Evolutionary conservation across 2,329 filamentous ascomycete genomes (phyloP).

Genomic region (Massarina eburnea): DNA sequence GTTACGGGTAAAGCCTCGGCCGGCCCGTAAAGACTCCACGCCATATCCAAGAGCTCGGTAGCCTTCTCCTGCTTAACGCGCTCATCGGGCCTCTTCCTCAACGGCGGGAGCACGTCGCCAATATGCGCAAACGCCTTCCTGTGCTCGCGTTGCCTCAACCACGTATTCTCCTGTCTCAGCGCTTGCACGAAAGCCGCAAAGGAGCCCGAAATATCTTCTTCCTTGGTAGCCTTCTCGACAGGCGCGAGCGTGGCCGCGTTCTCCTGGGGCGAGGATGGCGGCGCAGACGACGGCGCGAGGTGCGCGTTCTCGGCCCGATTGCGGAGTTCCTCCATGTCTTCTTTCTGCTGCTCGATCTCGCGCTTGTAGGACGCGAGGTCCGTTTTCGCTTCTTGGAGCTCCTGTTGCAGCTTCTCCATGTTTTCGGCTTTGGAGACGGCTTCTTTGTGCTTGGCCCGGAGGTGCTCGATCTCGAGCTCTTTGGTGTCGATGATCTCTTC

Average conservation of each 20-base stretch:
- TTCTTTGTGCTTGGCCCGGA: conserved; percentile 63
- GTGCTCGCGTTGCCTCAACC: conserved; percentile 18
- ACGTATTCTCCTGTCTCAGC: conserved; percentile 19
- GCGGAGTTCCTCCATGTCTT: neutral
- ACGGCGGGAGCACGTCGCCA: conserved; percentile 5
- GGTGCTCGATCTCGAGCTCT: conserved; percentile 80
- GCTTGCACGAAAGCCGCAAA: conserved; percentile 16
- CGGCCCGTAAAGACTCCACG: neutral
- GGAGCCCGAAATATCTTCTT: conserved; percentile 3
- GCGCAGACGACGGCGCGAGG: neutral
- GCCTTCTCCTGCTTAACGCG: conserved; percentile 7
- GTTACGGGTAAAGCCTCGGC: neutral
- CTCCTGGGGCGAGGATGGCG: neutral
- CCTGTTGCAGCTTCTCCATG: conserved; percentile 1
- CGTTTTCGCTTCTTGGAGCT: conserved; percentile 1
- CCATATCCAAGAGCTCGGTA: conserved; percentile 9
- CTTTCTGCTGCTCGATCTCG: neutral
- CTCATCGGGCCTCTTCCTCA: conserved; percentile 2
- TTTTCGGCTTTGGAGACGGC: conserved; percentile 24
- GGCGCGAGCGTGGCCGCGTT: neutral
- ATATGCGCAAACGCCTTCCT: conserved; percentile 9
- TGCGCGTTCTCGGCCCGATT: neutral
- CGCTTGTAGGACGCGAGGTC: neutral
- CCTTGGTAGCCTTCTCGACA: neutral
- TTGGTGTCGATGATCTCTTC: conserved; percentile 71